Conservation (phyloP, 164 flowering plant species). For the Vitis riparia region DNA sequence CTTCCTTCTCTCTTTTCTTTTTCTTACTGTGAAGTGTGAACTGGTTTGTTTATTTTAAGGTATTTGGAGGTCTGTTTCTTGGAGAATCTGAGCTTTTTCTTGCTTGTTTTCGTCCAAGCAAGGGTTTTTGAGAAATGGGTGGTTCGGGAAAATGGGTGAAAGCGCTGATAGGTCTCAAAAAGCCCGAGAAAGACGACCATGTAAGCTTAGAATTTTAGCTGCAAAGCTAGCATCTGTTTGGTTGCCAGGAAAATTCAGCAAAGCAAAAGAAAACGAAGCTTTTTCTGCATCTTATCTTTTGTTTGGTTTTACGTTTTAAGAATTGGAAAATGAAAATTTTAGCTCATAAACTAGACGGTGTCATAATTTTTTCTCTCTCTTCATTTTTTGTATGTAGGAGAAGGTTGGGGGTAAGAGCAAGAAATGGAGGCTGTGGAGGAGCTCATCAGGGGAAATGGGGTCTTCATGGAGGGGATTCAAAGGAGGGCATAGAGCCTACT, state of each 20-base stretch:
- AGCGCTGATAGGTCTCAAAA: conserved; percentile 60
- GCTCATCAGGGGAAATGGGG: conserved; percentile 48
- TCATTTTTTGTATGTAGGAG: conserved; percentile 21
- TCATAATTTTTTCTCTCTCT: not conserved
- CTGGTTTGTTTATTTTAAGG: not conserved
- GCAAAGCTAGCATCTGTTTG: no score
- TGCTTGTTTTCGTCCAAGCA: not conserved
- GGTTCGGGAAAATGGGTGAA: conserved; percentile 93
- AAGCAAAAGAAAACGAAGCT: no score
- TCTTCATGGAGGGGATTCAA: conserved; percentile 40
- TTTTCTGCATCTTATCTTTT: no score
- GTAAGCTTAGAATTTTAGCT: conserved; percentile 34
- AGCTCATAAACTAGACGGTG: no score
- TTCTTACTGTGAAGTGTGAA: not conserved
- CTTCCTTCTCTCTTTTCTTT: not conserved
- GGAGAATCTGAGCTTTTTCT: not conserved
- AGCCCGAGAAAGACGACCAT: conserved; percentile 51
- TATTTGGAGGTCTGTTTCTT: not conserved
- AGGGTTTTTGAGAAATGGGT: conserved; percentile 51
- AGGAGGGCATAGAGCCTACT: conserved; percentile 38
- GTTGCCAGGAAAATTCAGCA: no score
- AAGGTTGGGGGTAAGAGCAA: conserved; percentile 40
- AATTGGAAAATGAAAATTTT: no score
- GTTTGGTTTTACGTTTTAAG: no score
- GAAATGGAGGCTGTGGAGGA: conserved; percentile 71